A percentile compares a stretch with the other conserved stretches of the same genome.
These are phyloP conservation scores for Paraphaeosphaeria sporulosa DNA, from an alignment of 2,329 filamentous ascomycete species.

Conservation along the genomic window DNA sequence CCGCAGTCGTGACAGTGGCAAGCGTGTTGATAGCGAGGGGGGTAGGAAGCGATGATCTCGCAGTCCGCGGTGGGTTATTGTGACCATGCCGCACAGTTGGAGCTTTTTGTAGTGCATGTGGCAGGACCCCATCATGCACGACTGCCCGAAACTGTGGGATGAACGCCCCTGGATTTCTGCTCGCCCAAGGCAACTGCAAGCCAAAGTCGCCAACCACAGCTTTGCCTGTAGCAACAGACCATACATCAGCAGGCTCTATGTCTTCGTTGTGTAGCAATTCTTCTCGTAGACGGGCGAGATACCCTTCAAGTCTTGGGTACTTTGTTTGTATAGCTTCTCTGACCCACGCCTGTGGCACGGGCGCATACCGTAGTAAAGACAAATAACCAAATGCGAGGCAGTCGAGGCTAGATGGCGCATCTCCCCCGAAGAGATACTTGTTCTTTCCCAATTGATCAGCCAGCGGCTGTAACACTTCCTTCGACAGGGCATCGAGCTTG, in stretches of 20 bases:
- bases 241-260: conserved; percentile 33
- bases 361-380: conserved; percentile 71
- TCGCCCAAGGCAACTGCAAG: conserved; percentile 35
- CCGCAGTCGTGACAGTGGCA: conserved; percentile 28
- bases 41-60: conserved; percentile 38
- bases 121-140: conserved; percentile 33
- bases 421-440: conserved; percentile 62
- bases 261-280: conserved; percentile 35
- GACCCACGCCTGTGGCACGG: conserved; percentile 69
- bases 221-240: conserved; percentile 32
- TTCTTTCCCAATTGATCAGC: conserved; percentile 66
- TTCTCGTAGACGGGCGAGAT: conserved; percentile 46
- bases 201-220: conserved; percentile 8
- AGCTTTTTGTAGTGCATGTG: conserved; percentile 23
- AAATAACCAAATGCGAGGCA: conserved; percentile 84
- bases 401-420: conserved; percentile 71
- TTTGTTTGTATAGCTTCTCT: conserved; percentile 63
- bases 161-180: conserved; percentile 11
- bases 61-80: conserved; percentile 16
- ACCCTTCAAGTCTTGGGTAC: conserved; percentile 49
- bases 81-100: conserved; percentile 19
- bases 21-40: conserved; percentile 36
- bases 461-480: conserved; percentile 73
- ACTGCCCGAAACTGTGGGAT: conserved; percentile 21
- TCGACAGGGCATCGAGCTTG: conserved; percentile 75